Conservation (phyloP, 2,329 filamentous ascomycete species). For the Fonsecaea pedrosoi region DNA sequence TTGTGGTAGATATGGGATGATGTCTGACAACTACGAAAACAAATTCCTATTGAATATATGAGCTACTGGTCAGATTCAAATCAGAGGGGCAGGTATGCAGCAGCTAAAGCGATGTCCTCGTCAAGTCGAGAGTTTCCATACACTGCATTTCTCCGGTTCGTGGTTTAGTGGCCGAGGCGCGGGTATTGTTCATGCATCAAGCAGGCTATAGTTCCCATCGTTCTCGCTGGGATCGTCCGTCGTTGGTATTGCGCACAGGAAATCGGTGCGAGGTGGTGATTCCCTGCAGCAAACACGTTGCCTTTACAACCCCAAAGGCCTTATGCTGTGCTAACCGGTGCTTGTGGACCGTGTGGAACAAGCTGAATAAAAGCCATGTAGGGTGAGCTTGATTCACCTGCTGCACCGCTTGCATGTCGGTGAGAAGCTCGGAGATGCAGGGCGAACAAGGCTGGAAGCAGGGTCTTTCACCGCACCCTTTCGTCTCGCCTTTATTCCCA, state of each 20-base stretch:
- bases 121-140: not conserved
- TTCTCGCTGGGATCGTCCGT: not conserved
- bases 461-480: no score
- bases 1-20: no score
- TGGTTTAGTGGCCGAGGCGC: not conserved
- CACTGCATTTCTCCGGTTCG: not conserved
- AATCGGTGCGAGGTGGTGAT: not conserved
- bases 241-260: not conserved
- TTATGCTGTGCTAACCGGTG: slow-evolving; percentile 1
- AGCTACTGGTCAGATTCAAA: not conserved
- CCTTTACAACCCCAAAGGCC: not conserved
- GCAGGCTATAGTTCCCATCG: not conserved
- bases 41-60: not conserved
- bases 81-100: not conserved
- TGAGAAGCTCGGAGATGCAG: no score
- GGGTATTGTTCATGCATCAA: not conserved
- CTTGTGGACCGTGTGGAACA: no score
- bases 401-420: no score
- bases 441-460: no score
- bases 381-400: no score
- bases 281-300: not conserved
- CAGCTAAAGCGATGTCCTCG: not conserved
- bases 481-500: no score
- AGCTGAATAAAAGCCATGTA: no score
- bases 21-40: no score